These are phyloP conservation scores for barley (Hordeum vulgare) DNA, from an alignment of 176 grass and related monocot species.

Conservation along the genomic window MorexV3_pseudomolecules_assembly NC_058522.1:558984465-558984964, in stretches of 20 bases:
- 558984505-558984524: too few relatives aligned
- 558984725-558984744: not conserved
- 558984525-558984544: not conserved
- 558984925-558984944: not conserved
- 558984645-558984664: not conserved
- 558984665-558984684: not conserved
- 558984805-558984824: not conserved
- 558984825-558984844: not conserved
- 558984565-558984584: constrained; percentile 18
- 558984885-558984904: not conserved
- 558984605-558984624: not conserved
- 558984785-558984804: not conserved
- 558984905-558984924: not conserved
- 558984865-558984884: not conserved
- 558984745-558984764: not conserved
- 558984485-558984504: not conserved
- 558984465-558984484: not conserved
- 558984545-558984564: not conserved
- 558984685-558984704: not conserved
- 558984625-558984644: not conserved
- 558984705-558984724: not conserved
- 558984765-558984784: not conserved
- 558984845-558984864: not conserved
- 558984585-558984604: not conserved
- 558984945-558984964: not conserved